Conservation (phyloP, 1,139 yeast species). For the Scheffersomyces illinoinensis region DNA sequence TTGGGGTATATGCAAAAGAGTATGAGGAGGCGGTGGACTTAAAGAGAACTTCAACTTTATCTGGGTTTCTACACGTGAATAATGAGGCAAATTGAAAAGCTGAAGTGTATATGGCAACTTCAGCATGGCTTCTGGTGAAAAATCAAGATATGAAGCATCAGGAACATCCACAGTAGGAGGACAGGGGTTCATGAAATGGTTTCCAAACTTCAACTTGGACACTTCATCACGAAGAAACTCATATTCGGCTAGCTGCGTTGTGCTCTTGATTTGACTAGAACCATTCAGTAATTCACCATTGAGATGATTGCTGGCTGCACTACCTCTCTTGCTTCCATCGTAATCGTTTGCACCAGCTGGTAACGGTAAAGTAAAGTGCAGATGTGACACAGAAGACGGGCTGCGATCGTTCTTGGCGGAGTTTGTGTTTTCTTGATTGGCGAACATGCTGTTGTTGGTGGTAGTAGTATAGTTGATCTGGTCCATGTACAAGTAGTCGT, state of each 20-base stretch:
- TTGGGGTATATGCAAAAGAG: slow-evolving; percentile 74
- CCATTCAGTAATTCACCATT: neutral
- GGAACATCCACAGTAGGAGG: slow-evolving; percentile 35
- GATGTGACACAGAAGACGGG: neutral
- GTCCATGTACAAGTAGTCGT: slow-evolving; percentile 25
- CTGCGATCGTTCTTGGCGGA: neutral
- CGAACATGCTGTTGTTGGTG: slow-evolving; percentile 10
- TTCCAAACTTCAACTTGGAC: slow-evolving; percentile 59
- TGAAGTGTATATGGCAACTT: slow-evolving; percentile 59
- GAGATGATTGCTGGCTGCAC: neutral
- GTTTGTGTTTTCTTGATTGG: slow-evolving; percentile 10
- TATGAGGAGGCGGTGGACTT: slow-evolving; percentile 73
- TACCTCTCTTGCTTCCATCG: neutral
- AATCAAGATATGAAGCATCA: slow-evolving; percentile 38
- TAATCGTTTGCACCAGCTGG: neutral
- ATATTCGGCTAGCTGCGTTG: slow-evolving; percentile 31
- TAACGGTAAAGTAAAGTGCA: neutral
- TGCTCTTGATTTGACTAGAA: neutral
- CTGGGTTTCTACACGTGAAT: slow-evolving; percentile 93
- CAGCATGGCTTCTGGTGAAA: slow-evolving; percentile 36
- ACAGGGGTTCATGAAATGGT: slow-evolving; percentile 39
- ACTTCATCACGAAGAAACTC: slow-evolving; percentile 54
- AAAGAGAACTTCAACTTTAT: slow-evolving; percentile 71
- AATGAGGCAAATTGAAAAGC: slow-evolving; percentile 66
- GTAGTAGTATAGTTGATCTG: slow-evolving; percentile 13